These are phyloP conservation scores for Flaveria robusta DNA, from an alignment of 129 eudicot species.

Conservation along the genomic window DNA sequence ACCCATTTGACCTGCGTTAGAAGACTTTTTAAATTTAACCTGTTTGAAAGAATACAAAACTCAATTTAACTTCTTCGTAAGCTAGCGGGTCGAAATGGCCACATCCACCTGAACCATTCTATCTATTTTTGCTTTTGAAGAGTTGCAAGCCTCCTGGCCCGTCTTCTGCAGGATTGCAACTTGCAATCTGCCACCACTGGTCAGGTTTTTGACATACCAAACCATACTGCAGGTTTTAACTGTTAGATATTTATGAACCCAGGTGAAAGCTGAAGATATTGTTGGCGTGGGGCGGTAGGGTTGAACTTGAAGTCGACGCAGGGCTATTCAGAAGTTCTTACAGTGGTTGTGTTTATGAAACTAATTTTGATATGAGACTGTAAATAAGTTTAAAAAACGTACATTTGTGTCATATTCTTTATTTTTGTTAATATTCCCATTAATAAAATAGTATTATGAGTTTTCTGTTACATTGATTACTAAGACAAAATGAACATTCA, in stretches of 20 bases:
- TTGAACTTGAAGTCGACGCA: conserved; percentile 6
- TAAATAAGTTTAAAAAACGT: conserved; percentile 17
- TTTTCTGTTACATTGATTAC: conserved; percentile 5
- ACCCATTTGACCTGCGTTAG: not conserved
- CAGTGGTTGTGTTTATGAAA: conserved; percentile 23
- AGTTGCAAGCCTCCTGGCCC: not conserved
- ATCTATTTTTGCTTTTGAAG: conserved; percentile 11
- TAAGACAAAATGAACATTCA: not conserved
- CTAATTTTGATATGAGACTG: conserved; percentile 36
- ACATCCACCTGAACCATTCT: not conserved
- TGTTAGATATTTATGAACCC: conserved; percentile 29
- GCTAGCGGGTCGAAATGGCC: not conserved
- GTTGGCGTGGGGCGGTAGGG: conserved; percentile 10
- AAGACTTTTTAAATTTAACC: not conserved
- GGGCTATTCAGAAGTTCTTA: conserved; percentile 10
- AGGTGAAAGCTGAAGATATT: conserved; percentile 20
- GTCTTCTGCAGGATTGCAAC: conserved; percentile 15
- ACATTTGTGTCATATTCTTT: conserved; percentile 36
- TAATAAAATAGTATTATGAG: conserved; percentile 5
- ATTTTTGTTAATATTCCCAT: conserved; percentile 22
- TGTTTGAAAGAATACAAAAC: not conserved
- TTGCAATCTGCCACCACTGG: not conserved
- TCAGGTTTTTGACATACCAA: not conserved
- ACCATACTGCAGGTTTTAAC: not conserved
- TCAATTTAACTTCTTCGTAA: not conserved